Evolutionary conservation across 768 basidiomycete genomes (phyloP).

Genomic region (Amanita molliuscula): DNA sequence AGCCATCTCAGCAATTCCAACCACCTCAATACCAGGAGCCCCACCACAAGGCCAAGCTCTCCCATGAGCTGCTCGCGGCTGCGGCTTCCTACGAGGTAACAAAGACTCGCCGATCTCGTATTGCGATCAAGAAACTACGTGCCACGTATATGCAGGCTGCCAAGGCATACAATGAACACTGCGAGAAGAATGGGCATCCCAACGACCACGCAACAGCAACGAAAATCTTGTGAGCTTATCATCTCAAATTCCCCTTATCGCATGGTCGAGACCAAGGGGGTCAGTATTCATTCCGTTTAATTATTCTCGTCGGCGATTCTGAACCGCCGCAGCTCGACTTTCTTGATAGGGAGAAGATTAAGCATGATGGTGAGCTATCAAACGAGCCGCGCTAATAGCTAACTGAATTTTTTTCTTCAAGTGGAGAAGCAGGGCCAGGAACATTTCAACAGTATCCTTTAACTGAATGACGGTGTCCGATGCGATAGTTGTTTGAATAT

Average conservation of each 20-base stretch:
- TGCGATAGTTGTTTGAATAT: too few species aligned
- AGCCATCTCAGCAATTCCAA: neutral
- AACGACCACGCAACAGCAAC: slow-evolving; percentile 44
- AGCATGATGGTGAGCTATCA: slow-evolving; percentile 12
- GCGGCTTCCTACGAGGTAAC: slow-evolving; percentile 57
- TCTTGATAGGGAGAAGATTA: slow-evolving; percentile 15
- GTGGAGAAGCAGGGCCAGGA: too few species aligned
- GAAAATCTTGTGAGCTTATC: slow-evolving; percentile 32
- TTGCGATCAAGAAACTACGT: neutral
- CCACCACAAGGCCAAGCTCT: slow-evolving; percentile 51
- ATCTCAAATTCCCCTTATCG: slow-evolving; percentile 14
- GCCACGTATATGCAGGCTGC: slow-evolving; percentile 43
- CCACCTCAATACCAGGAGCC: slow-evolving; percentile 25
- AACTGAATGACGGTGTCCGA: too few species aligned
- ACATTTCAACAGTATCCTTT: too few species aligned
- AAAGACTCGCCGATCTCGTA: neutral
- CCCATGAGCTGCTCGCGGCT: slow-evolving; percentile 58
- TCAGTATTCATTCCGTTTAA: slow-evolving; percentile 10
- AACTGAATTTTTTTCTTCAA: too few species aligned
- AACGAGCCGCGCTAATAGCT: too few species aligned
- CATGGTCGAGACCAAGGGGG: slow-evolving; percentile 45
- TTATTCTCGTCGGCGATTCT: neutral
- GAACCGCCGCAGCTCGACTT: slow-evolving; percentile 13
- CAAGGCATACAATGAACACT: slow-evolving; percentile 54
- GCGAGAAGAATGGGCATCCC: slow-evolving; percentile 36